phyloP scores from a whole-genome alignment of 176 grass and related monocot species.

The Melocanna baccifera region DNA sequence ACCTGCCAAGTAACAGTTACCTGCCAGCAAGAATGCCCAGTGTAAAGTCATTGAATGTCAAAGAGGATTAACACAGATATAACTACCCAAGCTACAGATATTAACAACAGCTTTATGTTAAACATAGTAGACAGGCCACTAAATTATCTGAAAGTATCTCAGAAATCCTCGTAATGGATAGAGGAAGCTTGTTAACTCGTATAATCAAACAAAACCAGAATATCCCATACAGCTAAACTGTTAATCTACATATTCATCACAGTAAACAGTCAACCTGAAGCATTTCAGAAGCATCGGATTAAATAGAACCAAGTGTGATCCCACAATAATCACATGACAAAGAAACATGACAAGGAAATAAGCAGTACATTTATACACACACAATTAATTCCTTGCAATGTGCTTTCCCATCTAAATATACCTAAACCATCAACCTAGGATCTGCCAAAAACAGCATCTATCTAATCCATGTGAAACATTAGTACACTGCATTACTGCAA shows the following conservation, averaged over 20 bases:
- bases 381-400: neutral
- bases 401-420: neutral
- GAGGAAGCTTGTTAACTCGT: neutral
- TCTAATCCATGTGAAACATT: neutral
- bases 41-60: neutral
- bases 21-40: neutral
- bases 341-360: neutral
- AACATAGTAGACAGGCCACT: neutral
- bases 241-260: neutral
- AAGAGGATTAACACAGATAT: neutral
- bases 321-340: neutral
- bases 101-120: neutral
- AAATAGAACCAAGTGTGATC: neutral
- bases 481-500: neutral
- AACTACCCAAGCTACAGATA: neutral
- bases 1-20: neutral
- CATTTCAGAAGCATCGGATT: neutral
- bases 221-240: neutral
- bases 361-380: neutral
- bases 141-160: neutral
- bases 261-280: constrained; percentile 1
- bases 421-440: neutral
- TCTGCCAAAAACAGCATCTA: neutral
- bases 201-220: neutral
- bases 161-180: neutral